Percentiles rank a stretch among this genome's conserved stretches.
Evolutionary conservation across 2,329 filamentous ascomycete species (phyloP).

Genomic region (Fusarium kyushuense): DNA sequence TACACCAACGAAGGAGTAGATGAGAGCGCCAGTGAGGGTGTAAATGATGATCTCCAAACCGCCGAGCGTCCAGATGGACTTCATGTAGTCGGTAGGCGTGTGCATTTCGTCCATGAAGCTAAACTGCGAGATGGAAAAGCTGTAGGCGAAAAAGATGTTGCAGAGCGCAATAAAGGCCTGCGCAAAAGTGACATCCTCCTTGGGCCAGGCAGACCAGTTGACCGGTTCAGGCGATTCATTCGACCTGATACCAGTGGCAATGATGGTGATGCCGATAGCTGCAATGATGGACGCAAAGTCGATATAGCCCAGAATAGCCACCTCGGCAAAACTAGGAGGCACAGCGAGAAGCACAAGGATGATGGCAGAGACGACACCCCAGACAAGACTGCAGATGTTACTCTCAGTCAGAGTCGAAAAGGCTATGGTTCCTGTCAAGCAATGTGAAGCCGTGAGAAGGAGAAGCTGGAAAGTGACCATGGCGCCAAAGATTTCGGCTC

Average conservation of each 20-base stretch:
- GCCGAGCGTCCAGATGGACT: constrained; percentile 70
- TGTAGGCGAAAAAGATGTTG: constrained; percentile 77
- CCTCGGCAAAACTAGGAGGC: constrained; percentile 55
- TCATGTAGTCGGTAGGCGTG: constrained; percentile 55
- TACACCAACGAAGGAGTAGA: constrained; percentile 74
- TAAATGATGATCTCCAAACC: constrained; percentile 71
- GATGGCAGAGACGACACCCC: constrained; percentile 55
- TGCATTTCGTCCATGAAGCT: constrained; percentile 62
- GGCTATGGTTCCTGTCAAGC: constrained; percentile 74
- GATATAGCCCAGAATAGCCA: constrained; percentile 45
- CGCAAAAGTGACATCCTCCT: constrained; percentile 57
- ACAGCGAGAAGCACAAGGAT: constrained; percentile 56
- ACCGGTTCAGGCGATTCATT: constrained; percentile 23
- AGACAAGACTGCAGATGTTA: constrained; percentile 56
- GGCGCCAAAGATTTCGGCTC: constrained; percentile 67
- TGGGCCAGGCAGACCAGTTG: constrained; percentile 55
- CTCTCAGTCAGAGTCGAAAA: constrained; percentile 71
- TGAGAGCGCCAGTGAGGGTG: constrained; percentile 70
- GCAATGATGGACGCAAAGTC: constrained; percentile 53
- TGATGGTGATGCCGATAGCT: constrained; percentile 72
- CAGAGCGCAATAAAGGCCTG: constrained; percentile 68
- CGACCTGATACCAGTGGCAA: constrained; percentile 65
- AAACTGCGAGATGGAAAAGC: constrained; percentile 60
- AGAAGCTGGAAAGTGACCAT: constrained; percentile 70
- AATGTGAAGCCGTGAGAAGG: constrained; percentile 75